Evolutionary conservation across 1,284 basidiomycete species (phyloP).

Genomic region (Papiliotrema terrestris): DNA sequence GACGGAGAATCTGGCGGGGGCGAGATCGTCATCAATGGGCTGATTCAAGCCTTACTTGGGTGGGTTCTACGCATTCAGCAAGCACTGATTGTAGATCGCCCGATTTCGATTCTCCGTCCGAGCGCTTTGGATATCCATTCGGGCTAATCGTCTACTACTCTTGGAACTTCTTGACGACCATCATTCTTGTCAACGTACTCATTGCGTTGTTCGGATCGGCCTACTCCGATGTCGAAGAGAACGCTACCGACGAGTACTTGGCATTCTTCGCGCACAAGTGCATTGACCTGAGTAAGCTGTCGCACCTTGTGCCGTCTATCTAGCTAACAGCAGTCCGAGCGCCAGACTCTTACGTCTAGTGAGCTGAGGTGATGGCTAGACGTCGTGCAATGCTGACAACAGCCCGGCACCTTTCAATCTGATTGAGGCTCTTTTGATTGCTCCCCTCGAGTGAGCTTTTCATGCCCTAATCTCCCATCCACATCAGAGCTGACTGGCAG

Average conservation of each 20-base stretch:
- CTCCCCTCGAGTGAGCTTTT: slow-evolving; percentile 71
- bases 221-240: slow-evolving; percentile 67
- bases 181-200: slow-evolving; percentile 88
- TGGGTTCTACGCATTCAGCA: slow-evolving; percentile 45
- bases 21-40: slow-evolving; percentile 63
- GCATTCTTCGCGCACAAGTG: slow-evolving; percentile 86
- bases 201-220: slow-evolving; percentile 92
- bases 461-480: neutral
- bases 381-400: slow-evolving; percentile 2
- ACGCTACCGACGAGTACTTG: slow-evolving; percentile 54
- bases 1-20: slow-evolving; percentile 68
- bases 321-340: slow-evolving; percentile 56
- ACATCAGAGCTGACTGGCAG: slow-evolving; percentile 52
- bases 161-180: slow-evolving; percentile 81
- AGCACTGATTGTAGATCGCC: slow-evolving; percentile 60
- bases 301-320: neutral
- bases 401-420: slow-evolving; percentile 66
- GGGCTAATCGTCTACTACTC: slow-evolving; percentile 79
- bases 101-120: slow-evolving; percentile 65
- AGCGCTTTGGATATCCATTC: slow-evolving; percentile 55
- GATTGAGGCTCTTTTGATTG: slow-evolving; percentile 73
- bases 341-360: slow-evolving; percentile 59
- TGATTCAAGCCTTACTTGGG: slow-evolving; percentile 79
- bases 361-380: slow-evolving; percentile 4
- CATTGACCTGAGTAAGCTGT: slow-evolving; percentile 57